phyloP scores from a whole-genome alignment of 163 green algal species.

The Volvox carteri region DNA sequence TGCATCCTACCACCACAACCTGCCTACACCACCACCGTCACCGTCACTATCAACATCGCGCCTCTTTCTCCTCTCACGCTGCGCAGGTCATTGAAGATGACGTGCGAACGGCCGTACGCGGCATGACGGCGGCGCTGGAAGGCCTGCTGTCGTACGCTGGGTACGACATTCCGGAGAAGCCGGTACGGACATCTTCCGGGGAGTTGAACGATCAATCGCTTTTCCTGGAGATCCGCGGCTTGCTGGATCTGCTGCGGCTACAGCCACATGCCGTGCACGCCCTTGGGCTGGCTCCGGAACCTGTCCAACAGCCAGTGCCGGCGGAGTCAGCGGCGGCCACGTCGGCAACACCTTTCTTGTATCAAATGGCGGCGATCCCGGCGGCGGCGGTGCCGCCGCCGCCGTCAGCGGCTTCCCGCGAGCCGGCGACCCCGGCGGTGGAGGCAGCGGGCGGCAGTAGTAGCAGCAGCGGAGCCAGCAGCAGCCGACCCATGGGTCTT shows the following conservation, averaged over 20 bases:
- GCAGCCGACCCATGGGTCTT: background rate
- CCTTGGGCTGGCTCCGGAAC: background rate
- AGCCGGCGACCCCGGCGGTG: background rate
- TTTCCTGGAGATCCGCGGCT: background rate
- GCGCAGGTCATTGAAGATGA: slow-evolving; percentile 6
- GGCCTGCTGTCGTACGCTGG: background rate
- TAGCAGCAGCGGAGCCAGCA: no score
- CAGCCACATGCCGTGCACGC: background rate
- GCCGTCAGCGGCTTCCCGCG: no score
- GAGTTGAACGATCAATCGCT: background rate
- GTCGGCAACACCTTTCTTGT: background rate
- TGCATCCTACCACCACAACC: background rate
- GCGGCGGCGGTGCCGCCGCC: background rate
- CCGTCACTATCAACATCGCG: no score
- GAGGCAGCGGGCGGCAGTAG: background rate
- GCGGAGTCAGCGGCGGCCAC: background rate
- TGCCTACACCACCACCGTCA: background rate
- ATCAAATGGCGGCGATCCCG: no score
- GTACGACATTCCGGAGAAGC: background rate
- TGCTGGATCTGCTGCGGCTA: slow-evolving; percentile 24
- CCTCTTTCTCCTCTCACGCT: background rate
- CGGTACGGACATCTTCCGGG: no score
- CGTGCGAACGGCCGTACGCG: background rate
- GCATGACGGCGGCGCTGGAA: slow-evolving; percentile 33
- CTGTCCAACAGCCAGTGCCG: background rate